Evolutionary conservation across 495 filamentous ascomycete genomes (phyloP).

Genomic region (Corynascus novoguineensis): DNA sequence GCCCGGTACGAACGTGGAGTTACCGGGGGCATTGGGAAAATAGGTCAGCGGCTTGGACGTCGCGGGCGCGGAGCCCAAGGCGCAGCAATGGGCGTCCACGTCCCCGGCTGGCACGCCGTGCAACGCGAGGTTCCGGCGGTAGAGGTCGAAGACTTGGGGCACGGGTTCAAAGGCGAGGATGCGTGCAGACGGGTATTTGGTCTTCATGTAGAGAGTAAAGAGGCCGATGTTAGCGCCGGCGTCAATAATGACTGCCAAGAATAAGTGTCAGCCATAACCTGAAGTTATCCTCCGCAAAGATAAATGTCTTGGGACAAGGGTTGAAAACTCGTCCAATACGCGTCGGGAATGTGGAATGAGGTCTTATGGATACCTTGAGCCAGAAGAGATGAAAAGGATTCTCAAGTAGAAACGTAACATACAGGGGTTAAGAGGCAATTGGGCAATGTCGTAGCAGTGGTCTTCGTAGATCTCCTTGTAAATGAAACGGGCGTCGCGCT

Average conservation of each 20-base stretch:
- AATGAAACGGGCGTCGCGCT: neutral
- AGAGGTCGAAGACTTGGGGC: neutral
- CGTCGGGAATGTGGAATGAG: neutral
- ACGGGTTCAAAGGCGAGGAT: neutral
- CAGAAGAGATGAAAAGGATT: neutral
- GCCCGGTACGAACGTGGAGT: neutral
- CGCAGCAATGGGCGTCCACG: neutral
- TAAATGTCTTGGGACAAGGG: neutral
- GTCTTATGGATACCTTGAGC: neutral
- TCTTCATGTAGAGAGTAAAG: neutral
- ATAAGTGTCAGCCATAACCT: neutral
- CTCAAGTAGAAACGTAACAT: neutral
- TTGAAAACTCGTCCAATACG: neutral
- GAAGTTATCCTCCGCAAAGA: neutral
- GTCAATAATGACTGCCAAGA: neutral
- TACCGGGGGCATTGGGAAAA: neutral
- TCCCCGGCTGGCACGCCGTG: neutral
- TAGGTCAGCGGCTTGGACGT: neutral
- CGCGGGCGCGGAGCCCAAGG: neutral
- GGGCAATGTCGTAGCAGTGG: neutral
- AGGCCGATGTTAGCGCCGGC: neutral
- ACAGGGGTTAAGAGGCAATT: neutral
- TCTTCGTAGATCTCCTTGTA: neutral
- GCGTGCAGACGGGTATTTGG: neutral
- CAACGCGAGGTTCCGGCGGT: neutral